A percentile compares a stretch with the other conserved stretches of the same genome.
Evolutionary conservation across 2,329 filamentous ascomycete genomes (phyloP).

Genomic region (Polytolypa hystricis): DNA sequence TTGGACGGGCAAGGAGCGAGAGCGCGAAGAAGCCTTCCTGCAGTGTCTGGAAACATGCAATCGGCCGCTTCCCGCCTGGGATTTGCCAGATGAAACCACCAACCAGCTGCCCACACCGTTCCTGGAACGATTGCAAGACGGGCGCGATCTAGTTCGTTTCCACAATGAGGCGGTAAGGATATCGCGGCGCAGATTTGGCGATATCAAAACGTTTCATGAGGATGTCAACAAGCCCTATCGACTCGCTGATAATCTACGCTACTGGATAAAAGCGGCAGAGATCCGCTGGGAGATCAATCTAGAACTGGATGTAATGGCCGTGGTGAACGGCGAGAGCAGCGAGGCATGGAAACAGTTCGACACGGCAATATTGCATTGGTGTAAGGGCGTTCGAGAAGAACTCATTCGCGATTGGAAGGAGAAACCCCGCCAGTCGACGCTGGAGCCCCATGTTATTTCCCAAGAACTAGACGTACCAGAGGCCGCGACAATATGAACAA

Average conservation of each 20-base stretch:
- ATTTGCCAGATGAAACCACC: constrained; percentile 37
- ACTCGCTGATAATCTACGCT: constrained; percentile 83
- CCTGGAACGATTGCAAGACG: constrained; percentile 62
- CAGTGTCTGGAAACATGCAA: constrained; percentile 54
- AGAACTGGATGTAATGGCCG: constrained; percentile 71
- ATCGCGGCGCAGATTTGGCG: constrained; percentile 75
- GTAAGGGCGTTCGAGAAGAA: constrained; percentile 69
- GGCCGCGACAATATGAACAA: too few relatives aligned
- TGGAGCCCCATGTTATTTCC: constrained; percentile 4
- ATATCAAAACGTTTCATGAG: constrained; percentile 80
- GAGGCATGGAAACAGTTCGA: constrained; percentile 73
- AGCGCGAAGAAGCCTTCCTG: constrained; percentile 73
- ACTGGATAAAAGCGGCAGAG: constrained; percentile 93
- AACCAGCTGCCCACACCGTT: constrained; percentile 49
- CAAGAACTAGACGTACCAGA: constrained; percentile 2
- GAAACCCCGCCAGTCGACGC: background rate
- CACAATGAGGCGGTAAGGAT: constrained; percentile 83
- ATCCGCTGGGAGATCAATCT: constrained; percentile 83
- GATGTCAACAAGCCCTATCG: constrained; percentile 93
- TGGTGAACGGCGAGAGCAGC: constrained; percentile 61
- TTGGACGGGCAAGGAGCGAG: constrained; percentile 64
- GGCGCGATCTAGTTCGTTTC: constrained; percentile 68
- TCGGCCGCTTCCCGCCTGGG: constrained; percentile 57
- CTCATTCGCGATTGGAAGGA: constrained; percentile 60
- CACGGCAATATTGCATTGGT: constrained; percentile 72